A percentile compares a stretch with the other conserved stretches of the same genome.
Conservation (phyloP, 495 filamentous ascomycete species). For the Penicillium cosmopolitanum region DNA sequence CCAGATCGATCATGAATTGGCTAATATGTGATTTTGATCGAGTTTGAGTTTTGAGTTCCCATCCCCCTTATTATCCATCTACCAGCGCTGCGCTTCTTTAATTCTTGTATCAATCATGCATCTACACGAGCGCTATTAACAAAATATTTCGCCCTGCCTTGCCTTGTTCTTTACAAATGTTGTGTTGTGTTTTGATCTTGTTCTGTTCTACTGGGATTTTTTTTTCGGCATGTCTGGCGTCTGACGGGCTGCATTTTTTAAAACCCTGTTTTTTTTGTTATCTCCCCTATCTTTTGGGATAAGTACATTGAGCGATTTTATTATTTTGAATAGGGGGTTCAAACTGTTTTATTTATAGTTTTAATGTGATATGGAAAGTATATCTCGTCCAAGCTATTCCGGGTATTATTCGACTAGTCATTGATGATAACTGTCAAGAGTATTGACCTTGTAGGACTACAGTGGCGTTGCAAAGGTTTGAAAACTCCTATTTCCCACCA, state of each 20-base stretch:
- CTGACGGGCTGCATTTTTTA: slow-evolving; percentile 17
- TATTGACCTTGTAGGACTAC: not conserved
- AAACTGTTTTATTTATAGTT: not conserved
- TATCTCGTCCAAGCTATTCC: not conserved
- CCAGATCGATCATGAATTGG: slow-evolving; percentile 90
- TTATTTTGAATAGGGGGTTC: not conserved
- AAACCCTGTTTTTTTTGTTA: not conserved
- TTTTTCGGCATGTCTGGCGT: slow-evolving; percentile 39
- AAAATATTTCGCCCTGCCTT: slow-evolving; percentile 3
- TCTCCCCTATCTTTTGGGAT: slow-evolving; percentile 4
- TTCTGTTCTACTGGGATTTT: not conserved
- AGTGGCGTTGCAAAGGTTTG: no score
- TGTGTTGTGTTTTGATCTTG: not conserved
- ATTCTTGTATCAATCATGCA: slow-evolving; percentile 26
- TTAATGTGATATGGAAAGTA: not conserved
- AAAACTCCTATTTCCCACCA: no score
- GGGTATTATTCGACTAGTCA: not conserved
- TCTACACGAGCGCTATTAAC: slow-evolving; percentile 21
- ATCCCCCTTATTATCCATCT: not conserved
- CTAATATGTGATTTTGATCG: slow-evolving; percentile 72
- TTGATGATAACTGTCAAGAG: not conserved
- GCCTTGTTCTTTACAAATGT: no score
- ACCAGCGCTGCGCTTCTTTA: slow-evolving; percentile 18
- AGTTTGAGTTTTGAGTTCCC: no score
- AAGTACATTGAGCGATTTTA: slow-evolving; percentile 26